Percentiles rank a stretch among this genome's conserved stretches.
phyloP scores from a whole-genome alignment of 352 stramenopile genomes.

The Phytophthora europaea region DNA sequence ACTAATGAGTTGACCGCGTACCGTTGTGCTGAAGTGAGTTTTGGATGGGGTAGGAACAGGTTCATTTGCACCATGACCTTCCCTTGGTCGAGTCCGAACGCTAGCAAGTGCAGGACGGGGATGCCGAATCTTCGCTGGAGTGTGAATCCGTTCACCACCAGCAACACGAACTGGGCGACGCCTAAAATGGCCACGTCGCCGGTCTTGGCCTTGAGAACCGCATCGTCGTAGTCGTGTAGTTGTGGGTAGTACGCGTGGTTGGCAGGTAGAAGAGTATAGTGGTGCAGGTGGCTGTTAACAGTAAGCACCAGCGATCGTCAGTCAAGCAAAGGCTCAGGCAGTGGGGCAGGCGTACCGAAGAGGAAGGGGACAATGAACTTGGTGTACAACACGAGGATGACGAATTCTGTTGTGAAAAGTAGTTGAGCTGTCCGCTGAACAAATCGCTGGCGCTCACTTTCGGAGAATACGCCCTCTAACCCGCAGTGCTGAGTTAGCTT shows the following conservation, averaged over 20 bases:
- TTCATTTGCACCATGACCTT: not conserved
- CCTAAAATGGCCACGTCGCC: not conserved
- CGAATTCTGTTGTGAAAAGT: not conserved
- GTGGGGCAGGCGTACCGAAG: not conserved
- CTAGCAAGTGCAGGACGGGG: not conserved
- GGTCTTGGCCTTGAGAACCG: not conserved
- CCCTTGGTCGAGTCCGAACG: not conserved
- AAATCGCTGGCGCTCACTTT: not conserved
- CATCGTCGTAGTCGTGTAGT: not conserved
- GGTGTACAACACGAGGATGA: not conserved
- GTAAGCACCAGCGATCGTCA: not conserved
- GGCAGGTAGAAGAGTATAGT: not conserved
- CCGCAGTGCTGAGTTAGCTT: not conserved
- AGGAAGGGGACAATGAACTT: not conserved
- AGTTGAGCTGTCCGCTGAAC: not conserved
- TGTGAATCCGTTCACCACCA: not conserved
- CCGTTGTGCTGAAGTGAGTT: not conserved
- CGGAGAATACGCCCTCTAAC: not conserved
- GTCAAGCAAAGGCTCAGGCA: not conserved
- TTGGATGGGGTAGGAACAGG: not conserved
- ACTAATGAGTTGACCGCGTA: not conserved
- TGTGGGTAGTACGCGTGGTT: not conserved
- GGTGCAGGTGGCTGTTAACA: not conserved
- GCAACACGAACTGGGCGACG: not conserved
- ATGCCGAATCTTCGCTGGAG: not conserved